These are phyloP conservation scores for Kwoniella mangroviensis DNA, from an alignment of 768 basidiomycete genomes.

Conservation along the genomic window DNA sequence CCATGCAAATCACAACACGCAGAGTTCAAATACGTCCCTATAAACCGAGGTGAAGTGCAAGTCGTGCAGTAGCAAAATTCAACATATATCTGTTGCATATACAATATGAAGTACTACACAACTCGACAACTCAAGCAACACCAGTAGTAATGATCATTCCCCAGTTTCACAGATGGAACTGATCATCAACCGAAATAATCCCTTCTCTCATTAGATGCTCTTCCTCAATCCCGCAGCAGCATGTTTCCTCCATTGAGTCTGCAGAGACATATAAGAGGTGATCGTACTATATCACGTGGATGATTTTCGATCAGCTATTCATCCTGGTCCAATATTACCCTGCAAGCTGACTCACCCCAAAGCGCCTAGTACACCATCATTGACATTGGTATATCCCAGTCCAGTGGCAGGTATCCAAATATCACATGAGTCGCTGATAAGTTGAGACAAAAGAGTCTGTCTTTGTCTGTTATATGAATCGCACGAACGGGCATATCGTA, in stretches of 20 bases:
- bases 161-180: too few relatives aligned
- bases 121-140: neutral
- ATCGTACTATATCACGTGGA: slow-evolving; percentile 33
- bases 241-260: slow-evolving; percentile 54
- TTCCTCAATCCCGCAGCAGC: slow-evolving; percentile 36
- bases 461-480: too few relatives aligned
- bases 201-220: neutral
- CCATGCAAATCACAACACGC: too few relatives aligned
- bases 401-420: slow-evolving; percentile 86
- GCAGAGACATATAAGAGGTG: slow-evolving; percentile 55
- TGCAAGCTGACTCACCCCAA: slow-evolving; percentile 68
- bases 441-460: slow-evolving; percentile 72
- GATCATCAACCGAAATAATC: too few relatives aligned
- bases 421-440: slow-evolving; percentile 82
- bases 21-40: too few relatives aligned
- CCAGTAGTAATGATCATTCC: too few relatives aligned
- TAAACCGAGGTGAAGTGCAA: neutral
- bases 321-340: neutral
- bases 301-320: neutral
- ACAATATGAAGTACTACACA: neutral
- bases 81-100: neutral
- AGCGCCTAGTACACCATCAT: slow-evolving; percentile 82
- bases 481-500: too few relatives aligned
- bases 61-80: neutral
- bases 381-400: slow-evolving; percentile 73